Evolutionary conservation across 2,329 filamentous ascomycete species (phyloP), one percentile per base, ranked within the genome.

Genomic region (Hypoxylon rubiginosum): DNA sequence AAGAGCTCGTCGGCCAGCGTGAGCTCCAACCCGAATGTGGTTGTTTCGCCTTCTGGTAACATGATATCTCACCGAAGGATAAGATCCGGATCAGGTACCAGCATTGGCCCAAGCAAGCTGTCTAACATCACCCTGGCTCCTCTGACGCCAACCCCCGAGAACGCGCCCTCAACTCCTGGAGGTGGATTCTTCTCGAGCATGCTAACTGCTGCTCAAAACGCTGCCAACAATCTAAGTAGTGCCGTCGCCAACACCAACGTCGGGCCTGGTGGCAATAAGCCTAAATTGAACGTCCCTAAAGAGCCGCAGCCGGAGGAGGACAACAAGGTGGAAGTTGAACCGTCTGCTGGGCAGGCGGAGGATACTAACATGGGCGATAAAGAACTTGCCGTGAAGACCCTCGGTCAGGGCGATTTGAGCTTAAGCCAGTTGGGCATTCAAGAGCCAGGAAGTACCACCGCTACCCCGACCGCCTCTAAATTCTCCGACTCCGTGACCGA

Each of bases 111-210:
- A 32, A 97, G 94, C 85, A 97, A 97, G 80, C 85, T 97, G 39
- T 97, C 94, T 32, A 94, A 88, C 69, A 89, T 90, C 53, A 90
- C 90, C 69, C 85, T 87, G 58, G 88, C 87, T 15, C 91, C 94
- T 8, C 82, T 96, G 56, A 92, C 94, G 2, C 92, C 94, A 7
- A 92, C 90, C 0, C 84, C 88, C 39, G 94, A 97, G 77, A 84
- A 80, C 78, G 80, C 67, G 55, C 83, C 70, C 73, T 78, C 60
- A 84, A 86, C 72, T 74, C 88, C 86, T 30, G 85, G 87, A 58
- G 83, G 86, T 39, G 90, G 94, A 0, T 98, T 99, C 82, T 98
- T 99, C 80, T 97, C 93, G 4, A 94, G 92, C 26, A 92, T 99
- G 76, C 89, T 99, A 69, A 95, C 93, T 43, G 95, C 91, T 49